Evolutionary conservation across 148 eudicot species (phyloP), one percentile per base, ranked within the genome.

Genomic region (Salicornia ramosissima): DNA sequence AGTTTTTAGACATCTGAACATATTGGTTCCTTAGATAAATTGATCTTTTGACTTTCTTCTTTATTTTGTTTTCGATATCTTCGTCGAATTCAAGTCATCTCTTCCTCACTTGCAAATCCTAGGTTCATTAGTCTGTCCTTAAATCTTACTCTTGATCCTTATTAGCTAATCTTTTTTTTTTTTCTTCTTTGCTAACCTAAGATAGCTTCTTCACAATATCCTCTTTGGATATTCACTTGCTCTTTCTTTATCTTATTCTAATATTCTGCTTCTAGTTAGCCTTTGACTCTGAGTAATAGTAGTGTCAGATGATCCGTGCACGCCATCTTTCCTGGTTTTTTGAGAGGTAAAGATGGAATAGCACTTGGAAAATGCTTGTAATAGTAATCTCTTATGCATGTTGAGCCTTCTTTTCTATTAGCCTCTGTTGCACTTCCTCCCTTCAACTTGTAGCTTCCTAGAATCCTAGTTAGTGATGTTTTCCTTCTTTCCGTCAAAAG

Each of bases 281-380:
- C 70, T 67, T 77, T 29, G 45, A 76, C 80, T 76, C 72, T 25
- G 57, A 72, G 14, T 78, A 31, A 68, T 78, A 56, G 70, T 69
- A 52, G 67, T 33, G 49, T 67, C 68, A 66, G 75, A 54, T 72
- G 54, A 65, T 61, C 68, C 2, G 65, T 77, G 80, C 76, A 42
- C 51, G 69, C 72, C 68, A 70, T 56, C 77, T 77, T 83, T 80
- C 74, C 77, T 85, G 75, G 79, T 79, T 79, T 91, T 91, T 91
- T 84, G 26, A 71, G 61, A 83, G 82, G 78, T 82, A 69, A 86
- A 86, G 76, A 56, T 82, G 82, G 87, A 78, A 71, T 75, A 74
- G 81, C 82, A 79, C 71, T 46, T 31, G 73, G 63, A 67, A 59
- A 73, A 47, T 28, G 31, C 64, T 57, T 64, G 56, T 53, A 61